Conservation (phyloP, 345 rosid species). For the Isatis tinctoria region DNA sequence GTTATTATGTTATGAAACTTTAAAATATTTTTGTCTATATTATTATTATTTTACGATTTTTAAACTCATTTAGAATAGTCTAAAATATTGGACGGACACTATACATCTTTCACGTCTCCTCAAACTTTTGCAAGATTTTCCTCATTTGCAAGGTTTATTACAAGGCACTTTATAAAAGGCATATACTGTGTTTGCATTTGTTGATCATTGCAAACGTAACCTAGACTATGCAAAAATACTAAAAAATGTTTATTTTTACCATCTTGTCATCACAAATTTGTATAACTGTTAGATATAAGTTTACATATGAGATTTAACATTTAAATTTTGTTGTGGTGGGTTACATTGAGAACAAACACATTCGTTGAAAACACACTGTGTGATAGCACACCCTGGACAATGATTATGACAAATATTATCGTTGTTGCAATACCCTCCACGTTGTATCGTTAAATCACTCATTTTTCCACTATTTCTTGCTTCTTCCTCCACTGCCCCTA, state of each 20-base stretch:
- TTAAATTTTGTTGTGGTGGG: background rate
- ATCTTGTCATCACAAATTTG: background rate
- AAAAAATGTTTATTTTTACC: background rate
- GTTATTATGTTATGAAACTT: too few species aligned
- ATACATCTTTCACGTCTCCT: background rate
- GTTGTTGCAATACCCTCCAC: constrained; percentile 19
- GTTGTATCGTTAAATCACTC: constrained; percentile 14
- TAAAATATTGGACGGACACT: too few species aligned
- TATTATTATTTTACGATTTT: too few species aligned
- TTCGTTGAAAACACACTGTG: constrained; percentile 20
- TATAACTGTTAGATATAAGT: background rate
- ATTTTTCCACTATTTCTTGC: constrained; percentile 1
- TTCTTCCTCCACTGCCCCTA: constrained; percentile 8
- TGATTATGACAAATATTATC: constrained; percentile 11
- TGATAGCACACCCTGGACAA: background rate
- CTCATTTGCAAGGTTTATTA: too few species aligned
- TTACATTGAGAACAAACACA: constrained; percentile 17
- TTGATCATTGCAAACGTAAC: background rate
- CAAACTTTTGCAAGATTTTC: too few species aligned
- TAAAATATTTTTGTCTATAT: too few species aligned
- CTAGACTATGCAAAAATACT: background rate
- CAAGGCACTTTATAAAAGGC: background rate
- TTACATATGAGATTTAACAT: background rate
- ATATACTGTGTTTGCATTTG: background rate
- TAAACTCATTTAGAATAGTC: too few species aligned